Evolutionary conservation across 2,329 filamentous ascomycete genomes (phyloP).

Genomic region (Cryphonectria carpinicola): DNA sequence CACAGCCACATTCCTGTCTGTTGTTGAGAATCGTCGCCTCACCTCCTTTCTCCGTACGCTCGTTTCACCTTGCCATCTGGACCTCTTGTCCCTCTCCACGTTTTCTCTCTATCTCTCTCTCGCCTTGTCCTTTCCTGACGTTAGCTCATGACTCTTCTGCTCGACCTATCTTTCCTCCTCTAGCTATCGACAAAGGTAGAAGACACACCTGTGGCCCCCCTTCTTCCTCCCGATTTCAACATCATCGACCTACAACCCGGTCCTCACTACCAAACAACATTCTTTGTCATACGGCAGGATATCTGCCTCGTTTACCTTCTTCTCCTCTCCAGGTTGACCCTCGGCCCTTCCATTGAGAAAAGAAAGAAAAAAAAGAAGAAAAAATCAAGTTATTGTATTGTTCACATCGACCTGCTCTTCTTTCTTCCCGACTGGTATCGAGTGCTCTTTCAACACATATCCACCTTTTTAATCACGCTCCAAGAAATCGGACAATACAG

Average conservation of each 20-base stretch:
- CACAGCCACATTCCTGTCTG: conserved; percentile 22
- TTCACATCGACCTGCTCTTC: conserved; percentile 31
- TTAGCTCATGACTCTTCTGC: conserved; percentile 29
- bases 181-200: conserved; percentile 7
- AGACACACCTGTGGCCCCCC: conserved; percentile 8
- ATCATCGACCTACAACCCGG: conserved; percentile 15
- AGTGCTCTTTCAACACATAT: conserved; percentile 27
- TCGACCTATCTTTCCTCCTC: conserved; percentile 26
- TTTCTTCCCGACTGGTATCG: conserved; percentile 30
- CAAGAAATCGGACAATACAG: conserved; percentile 13
- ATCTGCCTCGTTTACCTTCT: conserved; percentile 47
- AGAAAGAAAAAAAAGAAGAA: background rate
- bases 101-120: conserved; percentile 20
- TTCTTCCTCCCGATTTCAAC: conserved; percentile 1
- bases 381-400: conserved; percentile 32
- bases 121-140: conserved; percentile 30
- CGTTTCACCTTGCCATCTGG: conserved; percentile 36
- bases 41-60: conserved; percentile 31
- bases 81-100: conserved; percentile 22
- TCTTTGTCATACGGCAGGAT: conserved; percentile 17
- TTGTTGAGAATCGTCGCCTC: conserved; percentile 31
- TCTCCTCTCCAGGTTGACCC: conserved; percentile 60
- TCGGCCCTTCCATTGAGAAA: conserved; percentile 44
- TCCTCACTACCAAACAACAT: conserved; percentile 16
- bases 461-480: conserved; percentile 29